Percentiles rank a stretch among this genome's conserved stretches.
phyloP scores from a whole-genome alignment of 768 basidiomycete genomes.

The Serendipita sp. region DNA sequence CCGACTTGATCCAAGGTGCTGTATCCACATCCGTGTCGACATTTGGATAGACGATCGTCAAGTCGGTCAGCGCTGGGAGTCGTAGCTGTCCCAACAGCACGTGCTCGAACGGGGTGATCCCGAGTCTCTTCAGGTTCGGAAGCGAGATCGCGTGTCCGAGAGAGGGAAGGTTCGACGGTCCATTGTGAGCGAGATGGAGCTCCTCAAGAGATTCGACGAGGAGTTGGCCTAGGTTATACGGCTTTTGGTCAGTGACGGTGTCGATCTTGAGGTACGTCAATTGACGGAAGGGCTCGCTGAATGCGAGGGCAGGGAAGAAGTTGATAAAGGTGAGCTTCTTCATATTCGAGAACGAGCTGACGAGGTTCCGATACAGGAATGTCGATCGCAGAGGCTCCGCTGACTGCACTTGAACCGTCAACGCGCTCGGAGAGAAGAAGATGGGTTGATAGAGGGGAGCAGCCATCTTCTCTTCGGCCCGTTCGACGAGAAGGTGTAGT shows the following conservation, averaged over 20 bases:
- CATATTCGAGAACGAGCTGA: neutral
- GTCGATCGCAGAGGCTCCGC: neutral
- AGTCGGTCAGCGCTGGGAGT: neutral
- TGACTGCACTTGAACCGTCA: neutral
- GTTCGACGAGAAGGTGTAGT: neutral
- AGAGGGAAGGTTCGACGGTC: neutral
- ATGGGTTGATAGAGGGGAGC: neutral
- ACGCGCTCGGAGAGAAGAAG: neutral
- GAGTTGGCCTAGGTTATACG: neutral
- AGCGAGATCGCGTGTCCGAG: neutral
- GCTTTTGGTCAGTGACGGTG: neutral
- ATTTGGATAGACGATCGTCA: neutral
- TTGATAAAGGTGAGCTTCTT: neutral
- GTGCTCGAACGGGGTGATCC: neutral
- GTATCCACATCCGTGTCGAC: neutral
- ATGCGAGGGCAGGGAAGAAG: neutral
- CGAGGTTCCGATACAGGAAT: neutral
- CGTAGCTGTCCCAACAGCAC: neutral
- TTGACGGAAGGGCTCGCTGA: neutral
- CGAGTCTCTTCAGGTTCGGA: neutral
- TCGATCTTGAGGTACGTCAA: neutral
- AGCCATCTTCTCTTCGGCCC: neutral
- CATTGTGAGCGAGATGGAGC: neutral
- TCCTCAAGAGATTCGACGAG: neutral
- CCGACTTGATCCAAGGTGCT: neutral